Conservation (phyloP, 176 grass and related monocot species). For the Carex parvula region DNA sequence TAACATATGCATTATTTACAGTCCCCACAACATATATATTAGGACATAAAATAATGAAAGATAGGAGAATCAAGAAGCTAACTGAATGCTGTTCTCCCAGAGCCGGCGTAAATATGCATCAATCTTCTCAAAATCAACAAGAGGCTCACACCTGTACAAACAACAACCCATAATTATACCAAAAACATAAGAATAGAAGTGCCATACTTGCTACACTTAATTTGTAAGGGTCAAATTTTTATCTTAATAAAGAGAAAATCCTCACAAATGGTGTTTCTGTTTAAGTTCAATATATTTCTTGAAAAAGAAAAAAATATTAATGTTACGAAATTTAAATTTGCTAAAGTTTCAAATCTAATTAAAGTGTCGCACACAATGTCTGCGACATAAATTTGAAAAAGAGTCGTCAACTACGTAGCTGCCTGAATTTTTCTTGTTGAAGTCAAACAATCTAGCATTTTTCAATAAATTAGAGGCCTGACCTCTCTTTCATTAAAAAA, state of each 20-base stretch:
- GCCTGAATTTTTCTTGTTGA: neutral
- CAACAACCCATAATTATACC: neutral
- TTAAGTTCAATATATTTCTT: neutral
- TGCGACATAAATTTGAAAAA: neutral
- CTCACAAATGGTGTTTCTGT: neutral
- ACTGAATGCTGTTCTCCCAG: slow-evolving; percentile 74
- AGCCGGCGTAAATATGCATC: slow-evolving; percentile 61
- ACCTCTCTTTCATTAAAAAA: no score
- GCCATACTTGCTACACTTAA: no score
- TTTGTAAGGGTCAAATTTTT: neutral
- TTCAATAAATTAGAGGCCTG: no score
- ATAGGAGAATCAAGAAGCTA: neutral
- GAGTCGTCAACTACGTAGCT: neutral
- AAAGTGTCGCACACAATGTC: neutral
- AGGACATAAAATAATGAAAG: neutral
- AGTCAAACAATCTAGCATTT: neutral
- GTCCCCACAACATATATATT: neutral
- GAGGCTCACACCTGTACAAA: slow-evolving; percentile 43
- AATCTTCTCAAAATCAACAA: slow-evolving; percentile 62
- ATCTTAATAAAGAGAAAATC: neutral
- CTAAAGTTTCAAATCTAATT: neutral
- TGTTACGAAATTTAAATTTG: neutral
- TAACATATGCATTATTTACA: neutral
- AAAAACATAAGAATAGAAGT: neutral
- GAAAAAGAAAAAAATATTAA: no score